phyloP scores from a whole-genome alignment of 108 stramenopile species.

The Aurantiochytrium sp. region DNA sequence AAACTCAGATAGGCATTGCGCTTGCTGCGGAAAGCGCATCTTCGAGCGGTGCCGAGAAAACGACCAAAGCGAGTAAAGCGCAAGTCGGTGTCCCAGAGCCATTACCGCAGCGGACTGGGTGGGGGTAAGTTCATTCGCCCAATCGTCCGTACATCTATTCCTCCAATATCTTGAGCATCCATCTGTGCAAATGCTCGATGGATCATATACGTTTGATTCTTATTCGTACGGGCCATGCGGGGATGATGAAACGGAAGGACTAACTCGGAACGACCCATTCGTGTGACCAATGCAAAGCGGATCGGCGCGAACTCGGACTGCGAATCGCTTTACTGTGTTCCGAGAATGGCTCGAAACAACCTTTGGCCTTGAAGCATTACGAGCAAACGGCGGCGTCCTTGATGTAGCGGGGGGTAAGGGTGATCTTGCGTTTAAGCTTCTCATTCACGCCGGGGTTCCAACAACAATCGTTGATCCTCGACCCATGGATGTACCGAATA shows the following conservation, averaged over 20 bases:
- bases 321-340: background rate
- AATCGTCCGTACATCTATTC: no score
- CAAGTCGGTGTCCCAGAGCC: background rate
- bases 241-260: no score
- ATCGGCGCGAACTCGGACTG: background rate
- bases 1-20: background rate
- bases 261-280: no score
- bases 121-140: background rate
- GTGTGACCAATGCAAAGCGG: background rate
- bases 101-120: background rate
- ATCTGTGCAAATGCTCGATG: no score
- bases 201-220: no score
- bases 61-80: background rate
- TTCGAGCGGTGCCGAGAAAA: background rate
- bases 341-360: constrained; percentile 19
- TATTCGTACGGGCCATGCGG: no score
- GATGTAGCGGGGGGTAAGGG: constrained; percentile 79
- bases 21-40: background rate
- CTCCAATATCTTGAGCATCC: no score
- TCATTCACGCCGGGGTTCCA: constrained; percentile 50
- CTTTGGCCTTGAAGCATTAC: background rate
- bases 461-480: constrained; percentile 67
- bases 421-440: constrained; percentile 60
- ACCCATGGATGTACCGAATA: constrained; percentile 2
- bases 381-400: constrained; percentile 32